These are phyloP conservation scores for Trichoderma koningiopsis DNA, from an alignment of 2,329 filamentous ascomycete genomes.

Conservation along the genomic window DNA sequence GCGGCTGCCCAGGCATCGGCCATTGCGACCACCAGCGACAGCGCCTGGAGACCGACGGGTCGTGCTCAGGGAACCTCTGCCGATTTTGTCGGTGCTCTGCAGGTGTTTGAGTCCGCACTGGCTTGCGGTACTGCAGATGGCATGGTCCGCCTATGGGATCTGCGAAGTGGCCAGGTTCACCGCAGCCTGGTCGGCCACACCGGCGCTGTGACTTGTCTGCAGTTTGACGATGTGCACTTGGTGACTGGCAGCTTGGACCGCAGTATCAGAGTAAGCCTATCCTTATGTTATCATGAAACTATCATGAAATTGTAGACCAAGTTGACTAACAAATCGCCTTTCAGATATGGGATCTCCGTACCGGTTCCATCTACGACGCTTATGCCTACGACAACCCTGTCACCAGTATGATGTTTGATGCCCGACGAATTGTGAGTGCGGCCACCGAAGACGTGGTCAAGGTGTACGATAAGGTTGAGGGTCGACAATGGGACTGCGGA, in stretches of 20 bases:
- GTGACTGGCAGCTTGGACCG: conserved; percentile 92
- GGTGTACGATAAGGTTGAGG: conserved; percentile 97
- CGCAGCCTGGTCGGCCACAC: conserved; percentile 94
- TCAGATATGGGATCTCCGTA: conserved; percentile 98
- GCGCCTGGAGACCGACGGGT: conserved; percentile 72
- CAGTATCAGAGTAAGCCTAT: conserved; percentile 80
- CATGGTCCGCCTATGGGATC: conserved; percentile 95
- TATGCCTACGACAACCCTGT: conserved; percentile 93
- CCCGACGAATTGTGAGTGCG: conserved; percentile 83
- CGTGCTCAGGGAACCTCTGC: conserved; percentile 66
- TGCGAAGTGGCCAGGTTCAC: conserved; percentile 95
- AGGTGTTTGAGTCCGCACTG: conserved; percentile 93
- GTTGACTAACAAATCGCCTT: conserved; percentile 27
- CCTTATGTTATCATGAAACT: neutral
- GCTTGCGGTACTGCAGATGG: conserved; percentile 97
- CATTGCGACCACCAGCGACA: conserved; percentile 62
- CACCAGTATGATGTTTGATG: conserved; percentile 97
- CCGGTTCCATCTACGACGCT: conserved; percentile 91
- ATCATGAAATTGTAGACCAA: neutral
- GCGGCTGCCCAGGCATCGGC: conserved; percentile 87
- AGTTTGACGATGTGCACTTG: conserved; percentile 94
- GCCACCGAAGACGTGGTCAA: conserved; percentile 94
- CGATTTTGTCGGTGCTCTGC: conserved; percentile 91
- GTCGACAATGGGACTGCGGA: conserved; percentile 94
- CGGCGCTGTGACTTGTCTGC: conserved; percentile 87